A percentile compares a stretch with the other conserved stretches of the same genome.
phyloP scores from a whole-genome alignment of 805 yeast genomes.

The Lipomyces yamanashiensis region DNA sequence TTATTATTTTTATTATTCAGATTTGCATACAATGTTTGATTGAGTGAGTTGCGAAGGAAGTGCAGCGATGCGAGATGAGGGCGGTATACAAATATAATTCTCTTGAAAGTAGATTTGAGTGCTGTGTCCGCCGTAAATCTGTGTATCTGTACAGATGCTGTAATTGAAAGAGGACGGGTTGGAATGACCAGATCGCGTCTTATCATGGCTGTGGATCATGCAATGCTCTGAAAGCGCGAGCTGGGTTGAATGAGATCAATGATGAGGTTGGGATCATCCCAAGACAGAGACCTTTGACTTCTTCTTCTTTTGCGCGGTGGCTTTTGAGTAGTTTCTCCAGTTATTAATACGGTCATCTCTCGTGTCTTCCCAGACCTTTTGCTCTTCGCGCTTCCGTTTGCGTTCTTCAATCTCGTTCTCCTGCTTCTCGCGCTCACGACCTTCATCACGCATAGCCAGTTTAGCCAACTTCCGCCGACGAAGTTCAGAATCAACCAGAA shows the following conservation, averaged over 20 bases:
- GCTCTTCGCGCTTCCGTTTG: constrained; percentile 47
- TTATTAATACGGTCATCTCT: constrained; percentile 61
- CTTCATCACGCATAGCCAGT: constrained; percentile 51
- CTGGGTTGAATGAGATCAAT: not conserved
- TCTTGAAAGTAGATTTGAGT: too few species aligned
- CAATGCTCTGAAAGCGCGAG: too few species aligned
- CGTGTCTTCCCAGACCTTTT: constrained; percentile 63
- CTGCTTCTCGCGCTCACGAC: constrained; percentile 46
- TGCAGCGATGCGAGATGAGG: not conserved
- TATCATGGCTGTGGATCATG: too few species aligned
- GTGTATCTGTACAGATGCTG: too few species aligned
- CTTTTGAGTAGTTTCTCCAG: constrained; percentile 60
- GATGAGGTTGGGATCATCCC: constrained; percentile 39
- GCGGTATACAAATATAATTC: not conserved
- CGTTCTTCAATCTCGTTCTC: constrained; percentile 46
- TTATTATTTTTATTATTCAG: not conserved
- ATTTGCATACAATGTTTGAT: not conserved
- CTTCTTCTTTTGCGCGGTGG: constrained; percentile 51
- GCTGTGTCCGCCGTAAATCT: too few species aligned
- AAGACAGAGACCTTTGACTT: constrained; percentile 52
- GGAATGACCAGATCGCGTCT: too few species aligned
- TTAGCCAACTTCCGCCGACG: constrained; percentile 51
- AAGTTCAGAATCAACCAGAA: constrained; percentile 54
- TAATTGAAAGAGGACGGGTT: too few species aligned
- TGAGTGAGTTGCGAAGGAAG: not conserved